Conservation (phyloP, 2,329 filamentous ascomycete species). For the Epichloe gansuensis region DNA sequence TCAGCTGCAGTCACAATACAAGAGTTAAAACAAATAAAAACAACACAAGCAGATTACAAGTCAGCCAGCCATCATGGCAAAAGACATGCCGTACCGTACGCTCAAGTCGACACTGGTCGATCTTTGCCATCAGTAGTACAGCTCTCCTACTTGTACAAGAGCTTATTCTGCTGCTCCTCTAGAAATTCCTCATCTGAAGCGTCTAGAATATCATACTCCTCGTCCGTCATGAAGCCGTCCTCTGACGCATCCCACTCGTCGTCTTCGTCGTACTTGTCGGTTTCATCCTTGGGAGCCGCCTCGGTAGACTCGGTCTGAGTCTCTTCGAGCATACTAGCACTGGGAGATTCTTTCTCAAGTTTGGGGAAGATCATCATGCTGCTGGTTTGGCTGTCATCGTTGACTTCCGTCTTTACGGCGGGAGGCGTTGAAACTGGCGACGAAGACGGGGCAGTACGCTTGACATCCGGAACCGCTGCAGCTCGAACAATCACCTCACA, state of each 20-base stretch:
- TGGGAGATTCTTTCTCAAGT: constrained; percentile 85
- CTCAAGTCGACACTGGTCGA: not conserved
- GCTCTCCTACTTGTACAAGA: constrained; percentile 23
- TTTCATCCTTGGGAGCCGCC: constrained; percentile 40
- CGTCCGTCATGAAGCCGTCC: constrained; percentile 83
- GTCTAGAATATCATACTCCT: constrained; percentile 96
- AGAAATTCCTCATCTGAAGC: constrained; percentile 81
- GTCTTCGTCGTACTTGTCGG: constrained; percentile 29
- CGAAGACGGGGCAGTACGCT: constrained; percentile 13
- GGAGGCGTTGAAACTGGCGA: not conserved
- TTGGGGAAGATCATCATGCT: constrained; percentile 95
- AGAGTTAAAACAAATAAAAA: not conserved
- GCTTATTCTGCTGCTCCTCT: constrained; percentile 38
- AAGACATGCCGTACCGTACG: constrained; percentile 1
- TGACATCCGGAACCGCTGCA: constrained; percentile 13
- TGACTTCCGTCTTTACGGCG: constrained; percentile 16
- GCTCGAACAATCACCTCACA: constrained; percentile 70
- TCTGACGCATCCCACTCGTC: constrained; percentile 54
- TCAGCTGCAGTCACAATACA: not conserved
- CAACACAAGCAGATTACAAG: not conserved
- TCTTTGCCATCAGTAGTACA: not conserved
- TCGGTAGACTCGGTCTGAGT: constrained; percentile 38
- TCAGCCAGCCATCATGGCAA: constrained; percentile 6
- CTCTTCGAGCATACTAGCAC: constrained; percentile 63
- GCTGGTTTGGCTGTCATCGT: constrained; percentile 14